phyloP scores from a whole-genome alignment of 257 asterid species.

The Solanum corneliomulleri region DNA sequence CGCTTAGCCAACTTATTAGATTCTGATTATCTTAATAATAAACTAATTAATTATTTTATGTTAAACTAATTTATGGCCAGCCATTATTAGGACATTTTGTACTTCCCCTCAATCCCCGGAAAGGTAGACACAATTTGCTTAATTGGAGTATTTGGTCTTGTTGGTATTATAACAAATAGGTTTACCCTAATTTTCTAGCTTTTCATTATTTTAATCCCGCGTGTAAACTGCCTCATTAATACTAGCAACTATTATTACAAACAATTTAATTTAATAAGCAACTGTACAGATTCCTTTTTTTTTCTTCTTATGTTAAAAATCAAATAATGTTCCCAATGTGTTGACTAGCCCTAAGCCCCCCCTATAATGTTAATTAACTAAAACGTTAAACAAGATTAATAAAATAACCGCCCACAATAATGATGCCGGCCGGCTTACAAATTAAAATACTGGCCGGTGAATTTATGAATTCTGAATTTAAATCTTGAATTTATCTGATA shows the following conservation, averaged over 20 bases:
- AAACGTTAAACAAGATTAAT: neutral
- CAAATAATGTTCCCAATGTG: neutral
- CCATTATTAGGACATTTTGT: neutral
- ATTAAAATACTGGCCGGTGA: neutral
- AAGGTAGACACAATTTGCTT: neutral
- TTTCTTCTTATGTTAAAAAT: neutral
- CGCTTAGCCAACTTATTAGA: neutral
- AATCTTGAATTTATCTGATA: neutral
- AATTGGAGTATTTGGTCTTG: neutral
- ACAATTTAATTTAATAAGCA: neutral
- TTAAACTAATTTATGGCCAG: neutral
- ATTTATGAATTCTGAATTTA: neutral
- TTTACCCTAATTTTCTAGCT: neutral
- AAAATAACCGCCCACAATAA: conserved; percentile 56
- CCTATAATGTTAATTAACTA: neutral
- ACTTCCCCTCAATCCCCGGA: neutral
- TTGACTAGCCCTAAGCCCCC: neutral
- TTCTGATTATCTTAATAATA: neutral
- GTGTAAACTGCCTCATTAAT: neutral
- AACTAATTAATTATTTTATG: neutral
- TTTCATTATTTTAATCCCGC: neutral
- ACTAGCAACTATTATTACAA: neutral
- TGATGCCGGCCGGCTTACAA: conserved; percentile 37
- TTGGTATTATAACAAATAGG: neutral
- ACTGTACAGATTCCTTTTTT: neutral